Percentiles rank a stretch among this genome's conserved stretches.
These are phyloP conservation scores for Nemophila menziesii DNA, from an alignment of 257 asterid genomes.

Conservation along the genomic window DNA sequence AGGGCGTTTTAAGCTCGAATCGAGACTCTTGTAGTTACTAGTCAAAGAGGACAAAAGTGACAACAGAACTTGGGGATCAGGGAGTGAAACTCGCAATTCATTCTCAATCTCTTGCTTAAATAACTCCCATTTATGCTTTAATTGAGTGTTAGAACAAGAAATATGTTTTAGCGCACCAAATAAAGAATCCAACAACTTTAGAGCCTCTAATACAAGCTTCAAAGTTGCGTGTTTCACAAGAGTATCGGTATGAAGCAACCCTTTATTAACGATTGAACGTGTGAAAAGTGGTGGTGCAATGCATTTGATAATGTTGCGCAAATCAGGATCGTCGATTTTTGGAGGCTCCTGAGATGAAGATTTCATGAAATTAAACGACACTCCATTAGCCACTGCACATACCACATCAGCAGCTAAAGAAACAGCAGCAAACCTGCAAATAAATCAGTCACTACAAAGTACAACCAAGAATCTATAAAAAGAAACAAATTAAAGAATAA, in stretches of 20 bases:
- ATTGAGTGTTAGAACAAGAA: constrained; percentile 23
- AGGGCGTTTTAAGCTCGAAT: constrained; percentile 40
- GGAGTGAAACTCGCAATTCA: constrained; percentile 48
- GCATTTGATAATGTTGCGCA: constrained; percentile 62
- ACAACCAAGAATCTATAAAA: constrained; percentile 7
- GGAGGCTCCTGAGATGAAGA: constrained; percentile 24
- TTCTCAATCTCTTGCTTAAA: constrained; percentile 51
- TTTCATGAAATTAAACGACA: constrained; percentile 31
- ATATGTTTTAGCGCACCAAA: constrained; percentile 29
- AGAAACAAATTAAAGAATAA: constrained; percentile 10
- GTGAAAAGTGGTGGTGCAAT: constrained; percentile 55
- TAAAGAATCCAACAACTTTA: constrained; percentile 56
- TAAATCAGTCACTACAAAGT: constrained; percentile 27
- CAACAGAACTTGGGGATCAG: constrained; percentile 70
- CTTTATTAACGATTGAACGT: constrained; percentile 57
- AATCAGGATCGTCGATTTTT: constrained; percentile 28
- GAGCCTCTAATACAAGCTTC: constrained; percentile 62
- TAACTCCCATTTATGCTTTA: constrained; percentile 30
- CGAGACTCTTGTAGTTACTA: constrained; percentile 34
- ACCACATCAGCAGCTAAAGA: constrained; percentile 79
- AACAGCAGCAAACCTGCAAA: constrained; percentile 73
- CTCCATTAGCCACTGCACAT: constrained; percentile 54
- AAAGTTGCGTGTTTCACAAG: constrained; percentile 72
- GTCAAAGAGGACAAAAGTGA: constrained; percentile 60
- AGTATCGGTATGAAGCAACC: constrained; percentile 62